Evolutionary conservation across 495 filamentous ascomycete genomes (phyloP).

Genomic region (Penicillium ucsense): DNA sequence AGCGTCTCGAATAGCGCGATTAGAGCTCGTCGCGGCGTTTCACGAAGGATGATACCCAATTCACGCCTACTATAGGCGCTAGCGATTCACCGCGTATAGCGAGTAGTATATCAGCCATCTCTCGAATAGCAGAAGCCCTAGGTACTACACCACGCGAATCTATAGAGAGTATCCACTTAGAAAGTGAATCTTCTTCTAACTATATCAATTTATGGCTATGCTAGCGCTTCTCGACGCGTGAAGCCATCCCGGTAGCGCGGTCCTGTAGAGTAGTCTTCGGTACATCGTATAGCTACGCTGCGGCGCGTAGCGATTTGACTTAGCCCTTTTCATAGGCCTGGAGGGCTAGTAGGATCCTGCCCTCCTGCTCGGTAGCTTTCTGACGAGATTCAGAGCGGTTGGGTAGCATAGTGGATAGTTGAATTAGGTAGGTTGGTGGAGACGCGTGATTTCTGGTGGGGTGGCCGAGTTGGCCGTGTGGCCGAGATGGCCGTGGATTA

Average conservation of each 20-base stretch:
- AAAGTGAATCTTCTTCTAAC: background rate
- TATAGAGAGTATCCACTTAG: background rate
- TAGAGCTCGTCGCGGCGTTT: background rate
- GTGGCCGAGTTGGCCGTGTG: background rate
- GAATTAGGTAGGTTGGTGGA: background rate
- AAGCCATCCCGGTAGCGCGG: background rate
- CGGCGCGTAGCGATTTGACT: background rate
- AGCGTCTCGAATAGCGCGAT: background rate
- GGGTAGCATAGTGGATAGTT: background rate
- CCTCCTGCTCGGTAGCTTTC: background rate
- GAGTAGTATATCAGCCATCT: background rate
- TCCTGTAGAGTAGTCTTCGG: background rate
- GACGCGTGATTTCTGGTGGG: background rate
- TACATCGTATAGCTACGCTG: background rate
- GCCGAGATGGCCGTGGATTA: no score
- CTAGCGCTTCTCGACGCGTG: background rate
- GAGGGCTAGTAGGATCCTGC: background rate
- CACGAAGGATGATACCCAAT: background rate
- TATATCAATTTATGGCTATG: background rate
- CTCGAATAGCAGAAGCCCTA: background rate
- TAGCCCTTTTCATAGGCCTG: background rate
- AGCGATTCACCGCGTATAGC: background rate
- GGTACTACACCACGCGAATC: background rate
- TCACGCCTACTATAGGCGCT: background rate
- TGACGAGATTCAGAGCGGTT: background rate